phyloP scores from a whole-genome alignment of 768 basidiomycete species.

The Boletales sp. region DNA sequence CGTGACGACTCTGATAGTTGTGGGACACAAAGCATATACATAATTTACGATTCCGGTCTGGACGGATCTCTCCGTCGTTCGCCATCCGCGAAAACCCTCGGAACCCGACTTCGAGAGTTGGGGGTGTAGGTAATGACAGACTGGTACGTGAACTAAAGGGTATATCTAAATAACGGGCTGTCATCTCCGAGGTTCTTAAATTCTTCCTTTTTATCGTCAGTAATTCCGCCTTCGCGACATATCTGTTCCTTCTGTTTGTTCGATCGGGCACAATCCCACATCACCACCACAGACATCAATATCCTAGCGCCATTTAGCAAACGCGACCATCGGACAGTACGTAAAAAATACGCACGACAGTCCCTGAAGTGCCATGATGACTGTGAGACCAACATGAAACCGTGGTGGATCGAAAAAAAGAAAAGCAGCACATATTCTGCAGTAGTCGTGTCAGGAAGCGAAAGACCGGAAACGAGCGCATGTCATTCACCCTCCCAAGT shows the following conservation, averaged over 20 bases:
- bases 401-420: conserved; percentile 38
- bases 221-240: conserved; percentile 43
- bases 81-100: too few species aligned
- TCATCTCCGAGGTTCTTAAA: conserved; percentile 47
- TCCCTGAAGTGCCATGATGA: conserved; percentile 25
- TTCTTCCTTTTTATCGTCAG: conserved; percentile 33
- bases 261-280: conserved; percentile 44
- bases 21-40: too few species aligned
- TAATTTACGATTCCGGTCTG: too few species aligned
- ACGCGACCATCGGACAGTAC: conserved; percentile 14
- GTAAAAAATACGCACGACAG: conserved; percentile 11
- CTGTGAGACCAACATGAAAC: conserved; percentile 33
- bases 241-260: conserved; percentile 44
- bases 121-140: too few species aligned
- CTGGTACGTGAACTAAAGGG: conserved; percentile 7
- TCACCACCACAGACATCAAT: conserved; percentile 33
- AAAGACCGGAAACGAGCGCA: conserved; percentile 10
- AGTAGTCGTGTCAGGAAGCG: neutral
- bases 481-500: conserved; percentile 44
- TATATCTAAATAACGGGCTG: conserved; percentile 52
- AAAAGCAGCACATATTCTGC: conserved; percentile 39
- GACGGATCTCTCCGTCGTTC: too few species aligned
- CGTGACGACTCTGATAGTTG: too few species aligned
- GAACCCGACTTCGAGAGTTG: too few species aligned
- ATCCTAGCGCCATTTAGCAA: conserved; percentile 35